These are phyloP conservation scores for Mucor saturninus DNA, from an alignment of 371 early-diverging fungal species.

Conservation along the genomic window DNA sequence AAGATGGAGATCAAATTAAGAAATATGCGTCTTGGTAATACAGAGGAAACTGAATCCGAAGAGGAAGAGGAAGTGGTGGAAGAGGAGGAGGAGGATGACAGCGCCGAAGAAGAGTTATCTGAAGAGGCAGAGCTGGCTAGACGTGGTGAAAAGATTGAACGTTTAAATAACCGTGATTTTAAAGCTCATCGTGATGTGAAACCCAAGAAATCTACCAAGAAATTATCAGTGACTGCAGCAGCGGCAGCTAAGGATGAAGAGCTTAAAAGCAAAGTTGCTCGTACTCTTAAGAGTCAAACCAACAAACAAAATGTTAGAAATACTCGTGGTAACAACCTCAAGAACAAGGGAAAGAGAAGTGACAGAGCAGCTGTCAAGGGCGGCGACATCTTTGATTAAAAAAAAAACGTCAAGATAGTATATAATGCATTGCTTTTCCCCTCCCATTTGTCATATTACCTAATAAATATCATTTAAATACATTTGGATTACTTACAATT, in stretches of 20 bases:
- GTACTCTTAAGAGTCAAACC: constrained; percentile 45
- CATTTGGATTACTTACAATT: too few relatives aligned
- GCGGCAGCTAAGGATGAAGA: constrained; percentile 50
- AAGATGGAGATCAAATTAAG: constrained; percentile 28
- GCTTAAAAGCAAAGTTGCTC: constrained; percentile 65
- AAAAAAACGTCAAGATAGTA: neutral
- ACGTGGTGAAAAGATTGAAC: constrained; percentile 32
- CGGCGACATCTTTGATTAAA: constrained; percentile 50
- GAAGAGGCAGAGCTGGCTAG: constrained; percentile 34
- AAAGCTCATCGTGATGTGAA: constrained; percentile 61
- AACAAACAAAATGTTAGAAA: constrained; percentile 47
- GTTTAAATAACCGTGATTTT: constrained; percentile 60
- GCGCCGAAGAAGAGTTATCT: constrained; percentile 36
- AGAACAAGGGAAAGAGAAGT: constrained; percentile 64
- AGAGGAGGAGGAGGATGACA: constrained; percentile 29
- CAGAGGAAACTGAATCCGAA: constrained; percentile 37
- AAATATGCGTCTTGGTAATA: constrained; percentile 50
- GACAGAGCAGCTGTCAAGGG: constrained; percentile 40
- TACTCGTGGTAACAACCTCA: constrained; percentile 40
- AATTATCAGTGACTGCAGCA: constrained; percentile 10
- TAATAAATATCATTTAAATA: neutral
- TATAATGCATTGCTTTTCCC: neutral
- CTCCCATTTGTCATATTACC: neutral
- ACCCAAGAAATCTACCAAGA: constrained; percentile 34
- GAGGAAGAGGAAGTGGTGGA: constrained; percentile 37